Conservation (phyloP, 305 asterid species). For the Fraxinus sp. region DNA sequence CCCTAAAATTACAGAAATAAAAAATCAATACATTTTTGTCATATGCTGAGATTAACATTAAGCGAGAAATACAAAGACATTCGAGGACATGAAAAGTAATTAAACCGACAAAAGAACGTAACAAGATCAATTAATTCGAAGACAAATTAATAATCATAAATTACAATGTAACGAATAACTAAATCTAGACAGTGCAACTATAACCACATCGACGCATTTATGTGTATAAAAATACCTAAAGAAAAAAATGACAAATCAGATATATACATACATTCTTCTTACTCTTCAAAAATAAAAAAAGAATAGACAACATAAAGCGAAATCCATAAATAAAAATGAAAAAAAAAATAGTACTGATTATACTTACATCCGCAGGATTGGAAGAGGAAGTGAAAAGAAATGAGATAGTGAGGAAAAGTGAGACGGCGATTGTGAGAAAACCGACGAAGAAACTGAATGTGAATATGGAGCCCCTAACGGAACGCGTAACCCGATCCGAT, state of each 20-base stretch:
- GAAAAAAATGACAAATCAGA: neutral
- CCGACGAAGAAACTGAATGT: conserved; percentile 26
- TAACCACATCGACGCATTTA: neutral
- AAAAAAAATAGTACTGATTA: neutral
- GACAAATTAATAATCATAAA: neutral
- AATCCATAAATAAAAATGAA: neutral
- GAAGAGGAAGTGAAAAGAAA: conserved; percentile 43
- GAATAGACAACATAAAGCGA: neutral
- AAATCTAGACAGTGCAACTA: neutral
- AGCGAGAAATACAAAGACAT: neutral
- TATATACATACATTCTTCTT: neutral
- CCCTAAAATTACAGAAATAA: conserved; percentile 17
- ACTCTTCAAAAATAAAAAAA: conserved; percentile 18
- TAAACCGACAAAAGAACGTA: neutral
- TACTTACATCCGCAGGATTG: conserved; percentile 48
- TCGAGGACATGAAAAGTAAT: neutral
- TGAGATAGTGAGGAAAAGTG: conserved; percentile 39
- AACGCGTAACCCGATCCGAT: conserved; percentile 13
- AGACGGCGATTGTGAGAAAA: conserved; percentile 35
- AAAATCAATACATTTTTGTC: neutral
- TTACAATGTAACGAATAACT: neutral
- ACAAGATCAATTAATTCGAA: neutral
- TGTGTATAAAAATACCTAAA: neutral
- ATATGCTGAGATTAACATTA: neutral
- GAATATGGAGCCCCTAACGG: conserved; percentile 8